Conservation (phyloP, 2,329 filamentous ascomycete genomes). For the Talaromyces sp. region DNA sequence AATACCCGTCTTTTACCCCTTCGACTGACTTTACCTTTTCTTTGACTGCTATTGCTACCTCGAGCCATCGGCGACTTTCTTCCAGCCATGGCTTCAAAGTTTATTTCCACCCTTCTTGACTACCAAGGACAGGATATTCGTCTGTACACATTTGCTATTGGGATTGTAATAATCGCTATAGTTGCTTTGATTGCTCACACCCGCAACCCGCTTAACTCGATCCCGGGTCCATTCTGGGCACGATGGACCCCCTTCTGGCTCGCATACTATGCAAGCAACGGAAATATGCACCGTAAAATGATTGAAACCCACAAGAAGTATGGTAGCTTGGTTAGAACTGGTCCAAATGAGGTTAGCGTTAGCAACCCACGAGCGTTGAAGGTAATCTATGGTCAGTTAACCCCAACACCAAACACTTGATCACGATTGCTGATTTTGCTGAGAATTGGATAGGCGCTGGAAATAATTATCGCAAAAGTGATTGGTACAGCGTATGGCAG, state of each 20-base stretch:
- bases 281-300: background rate
- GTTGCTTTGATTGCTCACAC: background rate
- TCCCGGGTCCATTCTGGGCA: conserved; percentile 1
- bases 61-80: background rate
- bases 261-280: background rate
- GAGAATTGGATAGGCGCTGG: conserved; percentile 23
- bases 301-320: background rate
- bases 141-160: background rate
- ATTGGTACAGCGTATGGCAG: conserved; percentile 38
- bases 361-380: background rate
- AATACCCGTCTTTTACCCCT: background rate
- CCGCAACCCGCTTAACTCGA: background rate
- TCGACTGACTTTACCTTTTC: background rate
- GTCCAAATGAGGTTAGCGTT: background rate
- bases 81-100: background rate
- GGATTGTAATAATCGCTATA: background rate
- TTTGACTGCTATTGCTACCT: background rate
- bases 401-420: background rate
- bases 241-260: background rate
- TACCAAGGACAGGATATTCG: background rate
- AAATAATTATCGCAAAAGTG: conserved; percentile 36
- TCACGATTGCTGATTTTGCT: background rate
- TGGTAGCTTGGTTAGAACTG: background rate
- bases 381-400: background rate
- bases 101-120: background rate